phyloP scores from a whole-genome alignment of 225 moss, liverwort and hornwort genomes.

The Marchantia polymorpha region DNA sequence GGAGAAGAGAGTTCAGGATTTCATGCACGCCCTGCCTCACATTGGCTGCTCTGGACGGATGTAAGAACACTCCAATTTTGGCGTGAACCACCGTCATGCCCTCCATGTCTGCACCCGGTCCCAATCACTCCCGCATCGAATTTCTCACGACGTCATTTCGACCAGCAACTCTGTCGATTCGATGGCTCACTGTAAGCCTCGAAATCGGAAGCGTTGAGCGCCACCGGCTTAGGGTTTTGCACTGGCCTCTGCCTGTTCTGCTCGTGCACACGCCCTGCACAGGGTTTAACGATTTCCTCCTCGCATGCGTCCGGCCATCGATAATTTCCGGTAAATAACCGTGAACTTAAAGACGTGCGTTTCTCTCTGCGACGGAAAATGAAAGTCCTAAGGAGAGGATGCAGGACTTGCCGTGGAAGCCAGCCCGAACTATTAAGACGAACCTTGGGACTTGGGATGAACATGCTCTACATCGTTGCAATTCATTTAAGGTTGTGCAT shows the following conservation, averaged over 20 bases:
- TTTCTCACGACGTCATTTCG: not conserved
- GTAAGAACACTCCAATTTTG: conserved; percentile 61
- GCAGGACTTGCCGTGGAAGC: no score
- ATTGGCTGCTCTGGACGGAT: conserved; percentile 80
- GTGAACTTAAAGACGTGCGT: not conserved
- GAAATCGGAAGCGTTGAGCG: not conserved
- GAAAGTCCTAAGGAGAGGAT: no score
- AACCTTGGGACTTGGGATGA: no score
- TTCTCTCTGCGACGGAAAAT: no score
- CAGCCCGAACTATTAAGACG: no score
- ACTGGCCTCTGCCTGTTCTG: not conserved
- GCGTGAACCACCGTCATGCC: conserved; percentile 62
- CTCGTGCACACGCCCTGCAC: not conserved
- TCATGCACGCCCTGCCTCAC: conserved; percentile 85
- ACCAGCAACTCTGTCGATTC: not conserved
- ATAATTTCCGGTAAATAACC: not conserved
- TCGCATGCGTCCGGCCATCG: not conserved
- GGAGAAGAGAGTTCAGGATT: conserved; percentile 76
- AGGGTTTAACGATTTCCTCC: not conserved
- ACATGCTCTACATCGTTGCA: no score
- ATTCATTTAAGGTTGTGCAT: no score
- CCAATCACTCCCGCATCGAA: not conserved
- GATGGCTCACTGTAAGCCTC: not conserved
- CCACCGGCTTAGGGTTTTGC: conserved; percentile 3
- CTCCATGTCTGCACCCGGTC: conserved; percentile 52